Evolutionary conservation across 169 alveolate genomes (phyloP), one percentile per base, ranked within the genome.

Genomic region (Eimeria acervulina): DNA sequence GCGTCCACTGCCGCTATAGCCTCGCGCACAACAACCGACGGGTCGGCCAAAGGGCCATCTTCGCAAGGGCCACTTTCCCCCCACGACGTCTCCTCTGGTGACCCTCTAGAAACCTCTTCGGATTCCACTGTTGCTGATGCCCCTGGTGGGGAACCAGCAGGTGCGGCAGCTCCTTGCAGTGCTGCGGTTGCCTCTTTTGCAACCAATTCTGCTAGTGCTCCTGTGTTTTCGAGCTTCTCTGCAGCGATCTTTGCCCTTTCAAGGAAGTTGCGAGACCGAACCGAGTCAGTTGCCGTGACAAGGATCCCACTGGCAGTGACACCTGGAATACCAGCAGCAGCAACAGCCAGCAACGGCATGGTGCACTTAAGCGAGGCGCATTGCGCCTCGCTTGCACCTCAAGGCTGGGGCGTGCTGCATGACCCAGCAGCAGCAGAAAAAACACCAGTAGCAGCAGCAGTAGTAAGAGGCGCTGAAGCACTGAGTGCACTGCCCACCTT

Each of bases 291-390:
- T 84, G 94, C 94, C 76, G 97, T 97, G 63, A 97, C 97, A 87
- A 95, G 84, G 33, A 96, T 97, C 38, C 98, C 98, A 84, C 93
- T n/a, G 19, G 97, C 96, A 17, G 97, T 96, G 76, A 96, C 96
- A 44, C 97, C 97, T 93, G 90, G 92, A 88, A 72, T 70, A 66
- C 36, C 68, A 44, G 84, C 63, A 59, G 94, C 63, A 88, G 85
- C 95, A 55, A 40, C 61, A 55, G 40, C 47, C 70, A n/a, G 52
- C 68, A 51, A 47, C 51, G 72, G 74, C 51, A n/a, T 38, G 1
- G 63, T 38, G 40, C 87, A 76, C 10, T 33, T 63, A 1, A 6
- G 74, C 59, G 7, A 51, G 15, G 59, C 59, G 59, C 4, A 0
- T 68, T 5, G 80, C 47, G 15, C 26, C 80, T 68, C 80, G 38